Percentiles rank a stretch among this genome's conserved stretches.
These are phyloP conservation scores for Backusella sp. DNA, from an alignment of 192 early-diverging fungal species.

Conservation along the genomic window DNA sequence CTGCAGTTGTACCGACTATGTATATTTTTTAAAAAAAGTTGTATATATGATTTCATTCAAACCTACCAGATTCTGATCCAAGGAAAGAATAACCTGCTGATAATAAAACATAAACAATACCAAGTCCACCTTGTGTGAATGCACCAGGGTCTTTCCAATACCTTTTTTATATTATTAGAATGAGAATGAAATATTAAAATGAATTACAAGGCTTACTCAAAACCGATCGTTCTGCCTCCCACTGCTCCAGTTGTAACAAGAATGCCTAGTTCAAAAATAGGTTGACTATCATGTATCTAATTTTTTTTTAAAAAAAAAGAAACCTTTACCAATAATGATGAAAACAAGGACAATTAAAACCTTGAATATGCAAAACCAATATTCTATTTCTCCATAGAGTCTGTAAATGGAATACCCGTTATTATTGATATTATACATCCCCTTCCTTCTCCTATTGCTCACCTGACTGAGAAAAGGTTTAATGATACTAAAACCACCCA, in stretches of 20 bases:
- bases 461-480: conserved; percentile 56
- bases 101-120: conserved; percentile 62
- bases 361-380: conserved; percentile 74
- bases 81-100: conserved; percentile 81
- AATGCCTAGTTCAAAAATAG: conserved; percentile 29
- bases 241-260: conserved; percentile 61
- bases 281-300: too few species aligned
- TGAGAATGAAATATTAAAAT: background rate
- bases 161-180: conserved; percentile 13
- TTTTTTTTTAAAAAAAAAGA: background rate
- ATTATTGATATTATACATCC: background rate
- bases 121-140: conserved; percentile 54
- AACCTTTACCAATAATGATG: conserved; percentile 52
- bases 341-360: conserved; percentile 75
- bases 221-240: conserved; percentile 51
- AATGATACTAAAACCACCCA: conserved; percentile 57
- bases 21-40: too few species aligned
- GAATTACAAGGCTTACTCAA: conserved; percentile 8
- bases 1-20: conserved; percentile 79
- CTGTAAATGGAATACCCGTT: conserved; percentile 15
- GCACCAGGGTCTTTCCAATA: conserved; percentile 64
- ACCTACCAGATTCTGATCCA: conserved; percentile 69
- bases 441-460: background rate
- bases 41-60: background rate
- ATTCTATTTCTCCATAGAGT: conserved; percentile 88